A percentile compares a stretch with the other conserved stretches of the same genome.
Conservation (phyloP, 78 protist species). For the Pigoraptor vietnamica region DNA sequence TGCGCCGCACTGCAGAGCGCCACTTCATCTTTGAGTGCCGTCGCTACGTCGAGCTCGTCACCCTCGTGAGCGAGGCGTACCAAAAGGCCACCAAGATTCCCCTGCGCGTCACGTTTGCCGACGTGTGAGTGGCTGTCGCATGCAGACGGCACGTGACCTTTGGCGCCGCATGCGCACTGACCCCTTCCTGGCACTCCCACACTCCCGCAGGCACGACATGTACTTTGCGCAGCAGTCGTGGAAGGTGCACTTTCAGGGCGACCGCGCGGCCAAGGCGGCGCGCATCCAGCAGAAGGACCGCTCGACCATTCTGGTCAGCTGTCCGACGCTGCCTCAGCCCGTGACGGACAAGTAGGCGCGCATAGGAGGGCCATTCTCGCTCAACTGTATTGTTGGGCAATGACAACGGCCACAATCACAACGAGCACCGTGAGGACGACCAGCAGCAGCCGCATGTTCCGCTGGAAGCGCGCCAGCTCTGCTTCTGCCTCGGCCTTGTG, state of each 20-base stretch:
- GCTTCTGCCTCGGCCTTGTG: background rate
- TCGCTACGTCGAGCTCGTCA: background rate
- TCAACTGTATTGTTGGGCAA: too few relatives aligned
- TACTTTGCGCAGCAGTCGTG: background rate
- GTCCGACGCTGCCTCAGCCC: too few relatives aligned
- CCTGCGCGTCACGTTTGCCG: background rate
- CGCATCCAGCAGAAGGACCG: background rate
- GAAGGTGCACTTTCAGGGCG: background rate
- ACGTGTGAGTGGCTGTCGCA: background rate
- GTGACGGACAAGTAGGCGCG: too few relatives aligned
- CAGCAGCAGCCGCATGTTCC: background rate
- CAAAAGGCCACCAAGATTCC: background rate
- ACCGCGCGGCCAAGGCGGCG: background rate
- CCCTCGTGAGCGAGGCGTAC: background rate
- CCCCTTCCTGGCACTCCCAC: too few relatives aligned
- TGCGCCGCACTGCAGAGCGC: too few relatives aligned
- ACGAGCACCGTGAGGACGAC: too few relatives aligned
- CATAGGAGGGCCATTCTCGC: too few relatives aligned
- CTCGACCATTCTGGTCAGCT: background rate
- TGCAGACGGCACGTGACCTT: too few relatives aligned
- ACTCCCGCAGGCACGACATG: background rate
- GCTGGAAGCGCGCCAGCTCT: background rate
- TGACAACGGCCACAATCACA: background rate
- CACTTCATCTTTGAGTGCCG: background rate
- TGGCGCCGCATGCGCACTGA: too few relatives aligned